These are phyloP conservation scores for peach (Prunus persica) DNA, from an alignment of 306 rosid species.

Conservation along the genomic window DNA sequence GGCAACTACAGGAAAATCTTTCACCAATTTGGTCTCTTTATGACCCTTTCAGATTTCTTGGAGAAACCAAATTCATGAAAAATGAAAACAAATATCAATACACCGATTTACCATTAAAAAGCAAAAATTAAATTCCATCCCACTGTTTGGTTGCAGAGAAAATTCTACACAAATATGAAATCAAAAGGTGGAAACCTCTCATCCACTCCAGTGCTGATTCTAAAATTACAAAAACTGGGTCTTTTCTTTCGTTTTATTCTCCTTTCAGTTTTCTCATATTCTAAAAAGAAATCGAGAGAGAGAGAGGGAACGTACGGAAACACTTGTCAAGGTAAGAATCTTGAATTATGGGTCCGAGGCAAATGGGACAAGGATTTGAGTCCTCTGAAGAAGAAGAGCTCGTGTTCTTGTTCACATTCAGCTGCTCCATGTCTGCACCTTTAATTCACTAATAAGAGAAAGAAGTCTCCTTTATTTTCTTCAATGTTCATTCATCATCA, in stretches of 20 bases:
- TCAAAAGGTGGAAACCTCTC: not conserved
- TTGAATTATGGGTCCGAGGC: slow-evolving; percentile 56
- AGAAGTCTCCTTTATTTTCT: not conserved
- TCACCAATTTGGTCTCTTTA: not conserved
- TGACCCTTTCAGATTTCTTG: not conserved
- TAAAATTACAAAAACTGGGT: not conserved
- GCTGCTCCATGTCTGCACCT: slow-evolving; percentile 9
- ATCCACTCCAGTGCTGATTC: too few relatives aligned
- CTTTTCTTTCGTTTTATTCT: not conserved
- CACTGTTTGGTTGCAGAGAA: not conserved
- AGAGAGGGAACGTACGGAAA: slow-evolving; percentile 40
- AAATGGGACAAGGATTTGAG: slow-evolving; percentile 65
- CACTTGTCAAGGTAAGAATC: slow-evolving; percentile 73
- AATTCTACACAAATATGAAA: not conserved
- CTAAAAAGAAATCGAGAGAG: not conserved
- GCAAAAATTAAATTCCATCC: not conserved
- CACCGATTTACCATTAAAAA: not conserved
- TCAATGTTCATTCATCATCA: not conserved
- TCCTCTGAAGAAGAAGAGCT: slow-evolving; percentile 25
- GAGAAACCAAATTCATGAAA: slow-evolving; percentile 6
- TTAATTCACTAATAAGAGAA: not conserved
- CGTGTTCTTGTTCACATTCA: not conserved
- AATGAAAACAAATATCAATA: not conserved
- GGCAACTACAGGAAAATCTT: not conserved
- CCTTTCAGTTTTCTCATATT: not conserved